Percentiles rank a stretch among this genome's conserved stretches.
Evolutionary conservation across 1,139 yeast species (phyloP).

Genomic region (Geotrichum restrictum): DNA sequence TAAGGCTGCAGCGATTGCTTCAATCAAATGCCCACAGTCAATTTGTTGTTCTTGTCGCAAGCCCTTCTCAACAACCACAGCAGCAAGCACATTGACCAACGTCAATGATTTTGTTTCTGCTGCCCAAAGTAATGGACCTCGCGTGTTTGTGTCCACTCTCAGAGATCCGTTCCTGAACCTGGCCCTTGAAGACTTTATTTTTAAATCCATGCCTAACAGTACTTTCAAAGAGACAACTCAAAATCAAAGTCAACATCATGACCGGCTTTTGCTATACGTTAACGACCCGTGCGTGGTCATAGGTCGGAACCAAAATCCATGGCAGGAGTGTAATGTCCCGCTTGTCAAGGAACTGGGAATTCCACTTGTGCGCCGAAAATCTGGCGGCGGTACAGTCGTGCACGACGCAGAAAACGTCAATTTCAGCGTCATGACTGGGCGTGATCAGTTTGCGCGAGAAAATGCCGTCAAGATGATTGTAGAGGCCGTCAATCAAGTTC

Average conservation of each 20-base stretch:
- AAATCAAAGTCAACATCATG: constrained; percentile 22
- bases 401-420: constrained; percentile 91
- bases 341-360: constrained; percentile 51
- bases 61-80: too few relatives aligned
- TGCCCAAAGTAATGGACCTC: not conserved
- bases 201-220: constrained; percentile 53
- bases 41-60: too few relatives aligned
- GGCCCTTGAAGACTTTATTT: constrained; percentile 77
- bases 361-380: constrained; percentile 68
- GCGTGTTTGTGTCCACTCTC: constrained; percentile 45
- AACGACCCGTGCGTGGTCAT: constrained; percentile 83
- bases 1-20: too few relatives aligned
- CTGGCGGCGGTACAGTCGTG: constrained; percentile 96
- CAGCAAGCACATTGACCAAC: not conserved
- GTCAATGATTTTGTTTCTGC: not conserved
- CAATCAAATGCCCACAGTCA: too few relatives aligned
- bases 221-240: not conserved
- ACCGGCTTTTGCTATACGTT: constrained; percentile 64
- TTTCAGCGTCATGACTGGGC: constrained; percentile 70
- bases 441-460: constrained; percentile 43
- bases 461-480: constrained; percentile 55
- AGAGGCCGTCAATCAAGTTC: constrained; percentile 45
- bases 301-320: constrained; percentile 94
- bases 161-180: constrained; percentile 68
- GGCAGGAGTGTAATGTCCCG: constrained; percentile 74